These are phyloP conservation scores for Desmodesmus armatus DNA, from an alignment of 139 green algal species.

Conservation along the genomic window DNA sequence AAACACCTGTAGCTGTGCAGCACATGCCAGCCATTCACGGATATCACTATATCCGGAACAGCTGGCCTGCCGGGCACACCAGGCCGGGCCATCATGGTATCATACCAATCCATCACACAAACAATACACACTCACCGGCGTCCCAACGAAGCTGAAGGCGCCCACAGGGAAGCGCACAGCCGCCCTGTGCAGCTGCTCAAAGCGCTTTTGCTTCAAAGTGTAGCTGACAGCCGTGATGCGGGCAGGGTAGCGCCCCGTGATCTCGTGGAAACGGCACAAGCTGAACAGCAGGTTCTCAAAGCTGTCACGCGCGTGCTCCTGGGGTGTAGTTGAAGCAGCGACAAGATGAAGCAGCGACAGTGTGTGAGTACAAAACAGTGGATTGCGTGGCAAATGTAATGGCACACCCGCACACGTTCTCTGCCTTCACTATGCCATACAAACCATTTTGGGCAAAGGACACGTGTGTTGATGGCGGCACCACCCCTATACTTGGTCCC, in stretches of 20 bases:
- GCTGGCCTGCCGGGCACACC: background rate
- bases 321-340: constrained; percentile 48
- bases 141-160: constrained; percentile 86
- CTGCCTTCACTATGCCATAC: too few species aligned
- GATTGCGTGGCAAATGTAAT: too few species aligned
- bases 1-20: background rate
- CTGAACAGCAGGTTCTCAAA: constrained; percentile 96
- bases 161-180: constrained; percentile 77
- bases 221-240: constrained; percentile 90
- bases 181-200: constrained; percentile 78
- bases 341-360: too few species aligned
- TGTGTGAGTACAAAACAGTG: too few species aligned
- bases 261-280: constrained; percentile 81
- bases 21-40: background rate
- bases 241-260: constrained; percentile 80
- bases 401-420: too few species aligned
- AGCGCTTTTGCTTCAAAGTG: constrained; percentile 86
- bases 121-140: constrained; percentile 50
- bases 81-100: background rate
- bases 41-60: background rate
- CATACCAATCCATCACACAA: background rate
- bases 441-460: too few species aligned
- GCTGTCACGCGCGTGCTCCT: constrained; percentile 91
- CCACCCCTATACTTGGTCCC: too few species aligned
- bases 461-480: too few species aligned